These are phyloP conservation scores for Musa itinerans DNA, from an alignment of 176 grass and related monocot genomes.

Conservation along the genomic window DNA sequence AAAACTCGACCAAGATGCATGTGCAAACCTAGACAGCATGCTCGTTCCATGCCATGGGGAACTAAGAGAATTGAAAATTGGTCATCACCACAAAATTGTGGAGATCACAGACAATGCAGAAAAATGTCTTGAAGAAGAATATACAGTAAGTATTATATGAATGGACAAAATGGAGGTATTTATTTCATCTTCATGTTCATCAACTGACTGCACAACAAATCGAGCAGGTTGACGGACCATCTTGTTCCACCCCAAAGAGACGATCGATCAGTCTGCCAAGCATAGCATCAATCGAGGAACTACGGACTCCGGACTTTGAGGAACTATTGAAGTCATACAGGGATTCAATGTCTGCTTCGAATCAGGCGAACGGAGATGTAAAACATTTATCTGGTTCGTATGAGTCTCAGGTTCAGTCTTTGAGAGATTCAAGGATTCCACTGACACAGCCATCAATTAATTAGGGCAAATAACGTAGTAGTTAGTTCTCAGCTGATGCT, in stretches of 20 bases:
- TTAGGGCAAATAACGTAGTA: neutral
- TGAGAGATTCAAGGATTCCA: slow-evolving; percentile 51
- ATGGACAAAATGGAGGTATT: neutral
- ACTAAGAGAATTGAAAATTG: slow-evolving; percentile 35
- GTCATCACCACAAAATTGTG: slow-evolving; percentile 38
- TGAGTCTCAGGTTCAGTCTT: slow-evolving; percentile 11
- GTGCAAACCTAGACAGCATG: slow-evolving; percentile 31
- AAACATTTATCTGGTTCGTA: slow-evolving; percentile 31
- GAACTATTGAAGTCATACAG: slow-evolving; percentile 52
- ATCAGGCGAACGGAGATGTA: slow-evolving; percentile 29
- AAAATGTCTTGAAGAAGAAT: slow-evolving; percentile 45
- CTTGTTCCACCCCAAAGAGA: slow-evolving; percentile 53
- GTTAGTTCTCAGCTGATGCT: neutral
- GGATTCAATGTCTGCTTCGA: slow-evolving; percentile 35
- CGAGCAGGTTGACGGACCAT: slow-evolving; percentile 54
- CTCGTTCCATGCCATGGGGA: slow-evolving; percentile 24
- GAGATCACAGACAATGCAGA: slow-evolving; percentile 37
- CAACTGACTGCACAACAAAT: neutral
- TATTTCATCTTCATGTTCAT: neutral
- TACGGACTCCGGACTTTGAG: slow-evolving; percentile 41
- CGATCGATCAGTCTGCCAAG: slow-evolving; percentile 39
- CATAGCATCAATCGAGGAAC: slow-evolving; percentile 38
- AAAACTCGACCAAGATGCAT: slow-evolving; percentile 34
- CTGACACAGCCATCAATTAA: slow-evolving; percentile 57
- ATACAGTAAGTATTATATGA: slow-evolving; percentile 31